Conservation (phyloP, 2,329 filamentous ascomycete genomes). For the Clathrospora elynae region DNA sequence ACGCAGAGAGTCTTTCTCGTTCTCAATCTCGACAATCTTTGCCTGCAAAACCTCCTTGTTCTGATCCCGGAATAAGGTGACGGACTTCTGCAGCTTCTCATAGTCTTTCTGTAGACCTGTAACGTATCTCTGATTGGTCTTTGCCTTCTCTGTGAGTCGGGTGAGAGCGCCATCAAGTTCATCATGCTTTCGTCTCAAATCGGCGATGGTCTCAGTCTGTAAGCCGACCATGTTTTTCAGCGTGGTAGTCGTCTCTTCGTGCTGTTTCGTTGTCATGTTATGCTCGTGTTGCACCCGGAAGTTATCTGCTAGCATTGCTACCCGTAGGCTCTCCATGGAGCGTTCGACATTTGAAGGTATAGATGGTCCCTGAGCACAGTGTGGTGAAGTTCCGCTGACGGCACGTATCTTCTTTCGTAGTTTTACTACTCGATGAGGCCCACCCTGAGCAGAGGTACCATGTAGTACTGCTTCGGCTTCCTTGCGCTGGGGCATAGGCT, state of each 20-base stretch:
- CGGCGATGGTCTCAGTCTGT: constrained; percentile 15
- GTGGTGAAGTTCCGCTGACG: neutral
- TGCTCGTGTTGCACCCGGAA: constrained; percentile 16
- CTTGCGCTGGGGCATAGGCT: neutral
- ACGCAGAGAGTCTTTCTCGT: constrained; percentile 28
- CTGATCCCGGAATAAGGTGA: constrained; percentile 14
- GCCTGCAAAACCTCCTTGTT: constrained; percentile 18
- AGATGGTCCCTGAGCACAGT: neutral
- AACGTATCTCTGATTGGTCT: constrained; percentile 31
- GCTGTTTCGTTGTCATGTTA: constrained; percentile 2
- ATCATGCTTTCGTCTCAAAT: constrained; percentile 12
- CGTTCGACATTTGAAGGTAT: constrained; percentile 9
- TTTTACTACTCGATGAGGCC: constrained; percentile 16
- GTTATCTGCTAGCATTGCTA: constrained; percentile 17
- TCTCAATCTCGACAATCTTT: constrained; percentile 26
- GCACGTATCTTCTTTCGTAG: constrained; percentile 10
- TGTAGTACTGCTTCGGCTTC: constrained; percentile 1
- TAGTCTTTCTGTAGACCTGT: constrained; percentile 38
- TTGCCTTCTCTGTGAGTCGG: constrained; percentile 21
- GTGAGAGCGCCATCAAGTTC: constrained; percentile 5
- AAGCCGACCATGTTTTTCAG: constrained; percentile 14
- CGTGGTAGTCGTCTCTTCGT: constrained; percentile 11
- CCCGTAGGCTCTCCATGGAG: constrained; percentile 11
- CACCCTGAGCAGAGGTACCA: neutral
- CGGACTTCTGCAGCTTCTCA: constrained; percentile 24